These are phyloP conservation scores for Pseudogymnoascus destructans DNA, from an alignment of 2,329 filamentous ascomycete species.

Conservation along the genomic window DNA sequence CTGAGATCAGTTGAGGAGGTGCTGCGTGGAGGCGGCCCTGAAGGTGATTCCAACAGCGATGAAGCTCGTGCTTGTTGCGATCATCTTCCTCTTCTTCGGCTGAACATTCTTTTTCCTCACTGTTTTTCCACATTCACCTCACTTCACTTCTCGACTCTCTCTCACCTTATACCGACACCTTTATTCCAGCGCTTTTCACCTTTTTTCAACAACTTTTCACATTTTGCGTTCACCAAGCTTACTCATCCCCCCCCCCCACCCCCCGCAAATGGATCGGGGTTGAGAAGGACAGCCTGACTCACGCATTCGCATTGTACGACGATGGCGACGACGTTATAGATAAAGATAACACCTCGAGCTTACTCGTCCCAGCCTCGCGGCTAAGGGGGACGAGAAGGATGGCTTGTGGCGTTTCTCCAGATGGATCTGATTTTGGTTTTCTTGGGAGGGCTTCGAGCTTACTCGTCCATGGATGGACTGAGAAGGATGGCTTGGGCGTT, in stretches of 20 bases:
- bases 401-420: neutral
- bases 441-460: neutral
- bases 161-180: neutral
- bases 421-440: neutral
- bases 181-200: neutral
- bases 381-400: neutral
- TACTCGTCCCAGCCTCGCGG: neutral
- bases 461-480: neutral
- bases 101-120: neutral
- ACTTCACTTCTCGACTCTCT: neutral
- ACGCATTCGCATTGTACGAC: neutral
- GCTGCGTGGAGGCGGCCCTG: neutral
- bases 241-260: neutral
- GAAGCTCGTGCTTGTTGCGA: neutral
- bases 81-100: neutral
- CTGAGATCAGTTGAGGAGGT: neutral
- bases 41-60: neutral
- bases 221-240: neutral
- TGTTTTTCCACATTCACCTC: too few species aligned
- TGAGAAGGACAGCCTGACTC: neutral
- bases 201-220: neutral
- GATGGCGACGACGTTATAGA: neutral
- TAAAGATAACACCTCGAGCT: neutral
- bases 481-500: constrained; percentile 2
- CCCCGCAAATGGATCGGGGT: neutral